A percentile compares a stretch with the other conserved stretches of the same genome.
These are phyloP conservation scores for Whalleya microplaca DNA, from an alignment of 2,329 filamentous ascomycete genomes.

Conservation along the genomic window DNA sequence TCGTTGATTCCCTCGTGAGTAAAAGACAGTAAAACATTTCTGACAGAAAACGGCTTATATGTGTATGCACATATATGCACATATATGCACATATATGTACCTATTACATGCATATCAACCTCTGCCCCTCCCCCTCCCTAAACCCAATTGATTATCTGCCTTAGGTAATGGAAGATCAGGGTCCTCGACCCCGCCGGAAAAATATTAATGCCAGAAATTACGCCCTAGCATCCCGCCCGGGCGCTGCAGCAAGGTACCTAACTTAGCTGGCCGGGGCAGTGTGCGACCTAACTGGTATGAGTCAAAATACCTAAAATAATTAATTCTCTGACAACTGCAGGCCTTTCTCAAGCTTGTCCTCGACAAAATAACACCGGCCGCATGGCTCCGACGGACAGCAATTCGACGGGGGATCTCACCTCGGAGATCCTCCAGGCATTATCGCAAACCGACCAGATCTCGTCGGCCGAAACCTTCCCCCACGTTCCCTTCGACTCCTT, in stretches of 20 bases:
- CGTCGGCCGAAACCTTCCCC: slow-evolving; percentile 73
- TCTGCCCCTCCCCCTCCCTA: background rate
- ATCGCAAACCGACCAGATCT: slow-evolving; percentile 64
- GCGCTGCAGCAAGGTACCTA: background rate
- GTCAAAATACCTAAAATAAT: no score
- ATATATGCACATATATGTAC: no score
- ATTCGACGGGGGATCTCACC: slow-evolving; percentile 59
- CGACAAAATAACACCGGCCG: no score
- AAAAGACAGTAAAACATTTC: background rate
- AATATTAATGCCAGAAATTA: background rate
- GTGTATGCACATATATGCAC: no score
- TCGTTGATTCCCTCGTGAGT: background rate
- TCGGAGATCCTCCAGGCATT: slow-evolving; percentile 68
- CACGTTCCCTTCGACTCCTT: slow-evolving; percentile 66
- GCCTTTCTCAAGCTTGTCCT: no score
- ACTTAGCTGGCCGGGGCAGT: no score
- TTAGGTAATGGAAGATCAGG: background rate
- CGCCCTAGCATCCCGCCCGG: background rate
- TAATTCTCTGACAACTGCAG: no score
- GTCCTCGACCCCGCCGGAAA: background rate
- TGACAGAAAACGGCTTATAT: no score
- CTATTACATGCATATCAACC: background rate
- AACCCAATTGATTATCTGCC: background rate
- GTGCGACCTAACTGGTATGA: no score
- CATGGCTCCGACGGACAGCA: no score